Base-by-base conservation (phyloP, 805 yeast species). In the Phaffomyces opuntiae region DNA sequence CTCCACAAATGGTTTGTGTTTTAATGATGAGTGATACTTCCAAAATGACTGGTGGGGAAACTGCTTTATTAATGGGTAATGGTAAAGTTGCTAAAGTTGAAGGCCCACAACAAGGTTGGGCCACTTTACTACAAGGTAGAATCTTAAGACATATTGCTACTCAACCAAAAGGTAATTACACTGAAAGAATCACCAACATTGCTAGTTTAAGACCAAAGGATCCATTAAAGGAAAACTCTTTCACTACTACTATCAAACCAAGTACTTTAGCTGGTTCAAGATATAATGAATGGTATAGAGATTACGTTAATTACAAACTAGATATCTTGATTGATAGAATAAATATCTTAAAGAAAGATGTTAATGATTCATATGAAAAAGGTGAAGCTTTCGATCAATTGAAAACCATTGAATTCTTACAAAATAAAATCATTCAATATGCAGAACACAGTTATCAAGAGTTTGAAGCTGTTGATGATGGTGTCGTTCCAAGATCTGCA, bases 1-100 rank as follows among this genome's bases (percentile, higher is more conserved):
- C 80, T n/a, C 78, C 77, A 46, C 83, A 83, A 14, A 77, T 77
- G 56, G 83, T 78, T 17, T 79, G 83, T 61, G 84, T 79, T 14
- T 66, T 78, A 49, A 79, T 79, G 85, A 56, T 79, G 39, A 72
- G 78, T 29, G 83, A 78, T 55, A 79, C 84, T 9, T 51, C 72
- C 3, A 61, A 67, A 39, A 78, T 78, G 83, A 64, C 73, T 57
- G 83, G 83, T 27, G 83, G 83, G 41, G 83, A 78, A 56, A 77
- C 83, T 3, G 67, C 74, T 27, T 66, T 77, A 50, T 68, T 74
- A 50, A 74, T 42, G 39, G 55, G 55, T 36, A 47, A 56, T 27
- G 60, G 57, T 27, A 44, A 51, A 26, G 52, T 56, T 29, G 55
- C 50, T n/a, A 56, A 48, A 31, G 59, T 56, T 24, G 49, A 46